phyloP scores from a whole-genome alignment of 805 yeast genomes.

The Pichia nakasei region DNA sequence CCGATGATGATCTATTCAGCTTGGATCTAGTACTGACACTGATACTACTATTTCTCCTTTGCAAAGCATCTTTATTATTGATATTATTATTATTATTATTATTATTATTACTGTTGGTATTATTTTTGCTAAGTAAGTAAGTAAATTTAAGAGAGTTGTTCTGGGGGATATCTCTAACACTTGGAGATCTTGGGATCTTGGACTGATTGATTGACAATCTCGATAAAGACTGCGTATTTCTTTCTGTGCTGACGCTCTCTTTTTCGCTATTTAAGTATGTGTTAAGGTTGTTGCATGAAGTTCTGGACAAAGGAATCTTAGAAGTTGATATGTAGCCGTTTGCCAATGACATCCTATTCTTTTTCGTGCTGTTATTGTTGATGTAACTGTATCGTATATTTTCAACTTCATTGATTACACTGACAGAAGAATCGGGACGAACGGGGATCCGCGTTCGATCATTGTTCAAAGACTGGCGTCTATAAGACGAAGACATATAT shows the following conservation, averaged over 20 bases:
- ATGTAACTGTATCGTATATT: no score
- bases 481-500: neutral
- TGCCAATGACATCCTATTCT: neutral
- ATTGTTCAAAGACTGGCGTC: neutral
- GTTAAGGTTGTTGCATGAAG: neutral
- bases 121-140: neutral
- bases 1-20: no score
- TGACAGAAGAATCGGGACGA: neutral
- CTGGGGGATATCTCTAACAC: neutral
- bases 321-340: neutral
- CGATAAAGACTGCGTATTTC: no score
- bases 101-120: neutral
- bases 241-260: no score
- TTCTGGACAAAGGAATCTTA: neutral
- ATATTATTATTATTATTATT: no score
- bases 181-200: conserved; percentile 4
- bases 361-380: no score
- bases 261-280: no score
- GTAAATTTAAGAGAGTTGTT: neutral
- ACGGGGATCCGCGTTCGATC: neutral
- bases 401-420: neutral
- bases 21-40: no score
- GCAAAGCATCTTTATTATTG: no score
- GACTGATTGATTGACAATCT: neutral
- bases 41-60: no score